Base-by-base conservation (phyloP, 208 protist species). In the Trypanosoma lewisi region DNA sequence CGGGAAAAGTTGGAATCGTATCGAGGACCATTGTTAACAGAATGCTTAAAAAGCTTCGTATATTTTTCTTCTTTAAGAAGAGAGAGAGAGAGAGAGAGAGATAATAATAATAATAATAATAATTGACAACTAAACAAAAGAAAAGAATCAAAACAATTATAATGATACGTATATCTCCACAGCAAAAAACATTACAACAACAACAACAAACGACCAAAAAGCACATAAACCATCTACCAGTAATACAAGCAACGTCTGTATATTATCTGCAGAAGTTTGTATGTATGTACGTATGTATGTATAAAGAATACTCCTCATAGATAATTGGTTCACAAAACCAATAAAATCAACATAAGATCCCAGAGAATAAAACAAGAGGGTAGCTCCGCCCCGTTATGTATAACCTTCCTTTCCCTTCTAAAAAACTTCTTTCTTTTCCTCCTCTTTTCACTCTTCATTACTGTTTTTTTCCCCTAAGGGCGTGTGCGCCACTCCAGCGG, bases 1-100 rank as follows among this genome's bases (percentile, higher is more conserved):
- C 61, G 0, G 83, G 83, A 47, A 94, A 50, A 37, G 47, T 55
- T 0, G 67, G 59, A 17, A 80, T 54, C 27, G 58, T 67, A 28
- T 6, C 57, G 8, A 83, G 30, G 0, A 73, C 50, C 33, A 83
- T 70, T 58, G 4, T 21, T 45, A 28, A 9, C n/a, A 52, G 3
- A 49, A 25, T 9, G 19, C 2, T n/a, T 49, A 11, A 14, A 33
- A 17, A 55, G 17, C 11, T 56, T 37, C 17, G 52, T 14, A 7
- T 21, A 14, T 47, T 28, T 33, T 28, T 42, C 25, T 30, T 45
- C 3, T 3, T 30, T 25, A 39, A 39, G 11, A 39, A 39, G 8
- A 51, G 3, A 28, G 21, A 28, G 45, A 55, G 45, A 56, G 16
- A 54, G 56, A 56, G 30, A 55, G 17, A 64, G 19, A 8, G 19